phyloP scores from a whole-genome alignment of 495 filamentous ascomycete genomes.

The Aspergillus baeticus region DNA sequence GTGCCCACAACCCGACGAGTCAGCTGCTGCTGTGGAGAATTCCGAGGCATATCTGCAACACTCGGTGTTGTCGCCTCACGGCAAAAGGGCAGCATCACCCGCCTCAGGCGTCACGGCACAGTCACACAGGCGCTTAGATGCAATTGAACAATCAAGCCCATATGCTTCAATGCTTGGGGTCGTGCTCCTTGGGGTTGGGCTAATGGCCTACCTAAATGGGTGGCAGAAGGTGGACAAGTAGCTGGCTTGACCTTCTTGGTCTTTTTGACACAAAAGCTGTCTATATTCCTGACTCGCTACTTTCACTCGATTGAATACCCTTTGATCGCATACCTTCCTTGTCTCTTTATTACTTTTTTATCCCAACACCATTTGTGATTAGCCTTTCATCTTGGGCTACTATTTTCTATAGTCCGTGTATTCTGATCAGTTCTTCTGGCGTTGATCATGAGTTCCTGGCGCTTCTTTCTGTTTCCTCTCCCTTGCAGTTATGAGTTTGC shows the following conservation, averaged over 20 bases:
- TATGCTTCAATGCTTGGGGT: constrained; percentile 88
- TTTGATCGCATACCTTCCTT: constrained; percentile 17
- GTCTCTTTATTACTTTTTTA: constrained; percentile 11
- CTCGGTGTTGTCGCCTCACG: constrained; percentile 23
- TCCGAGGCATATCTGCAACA: constrained; percentile 1
- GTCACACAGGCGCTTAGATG: constrained; percentile 30
- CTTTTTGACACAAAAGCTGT: background rate
- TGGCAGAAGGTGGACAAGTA: constrained; percentile 71
- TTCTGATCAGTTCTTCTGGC: constrained; percentile 18
- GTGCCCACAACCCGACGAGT: background rate
- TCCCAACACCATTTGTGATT: background rate
- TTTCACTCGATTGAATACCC: background rate
- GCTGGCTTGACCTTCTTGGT: constrained; percentile 16
- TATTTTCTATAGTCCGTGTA: constrained; percentile 26
- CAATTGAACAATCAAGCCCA: constrained; percentile 68
- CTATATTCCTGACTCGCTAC: background rate
- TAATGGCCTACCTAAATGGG: constrained; percentile 94
- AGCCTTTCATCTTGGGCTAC: constrained; percentile 5
- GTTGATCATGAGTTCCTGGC: constrained; percentile 18
- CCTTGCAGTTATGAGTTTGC: constrained; percentile 23
- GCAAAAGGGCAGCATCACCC: constrained; percentile 38
- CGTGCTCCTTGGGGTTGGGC: constrained; percentile 80
- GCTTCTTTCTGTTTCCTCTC: constrained; percentile 22
- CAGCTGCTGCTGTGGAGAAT: background rate
- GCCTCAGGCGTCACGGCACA: constrained; percentile 41